Conservation (phyloP, 2,329 filamentous ascomycete species). For the Nothopassalora personata region DNA sequence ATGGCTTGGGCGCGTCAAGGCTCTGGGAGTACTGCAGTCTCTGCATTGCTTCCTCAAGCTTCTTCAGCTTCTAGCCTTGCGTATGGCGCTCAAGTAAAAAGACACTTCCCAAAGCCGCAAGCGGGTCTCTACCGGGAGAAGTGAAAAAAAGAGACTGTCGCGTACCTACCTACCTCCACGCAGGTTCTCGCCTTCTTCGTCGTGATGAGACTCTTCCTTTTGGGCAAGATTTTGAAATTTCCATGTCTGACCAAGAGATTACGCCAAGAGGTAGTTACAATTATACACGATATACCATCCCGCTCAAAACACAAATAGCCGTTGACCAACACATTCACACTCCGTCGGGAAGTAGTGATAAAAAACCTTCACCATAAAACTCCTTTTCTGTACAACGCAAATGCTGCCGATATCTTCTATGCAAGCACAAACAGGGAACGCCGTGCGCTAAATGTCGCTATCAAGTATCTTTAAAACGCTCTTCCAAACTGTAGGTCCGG, state of each 20-base stretch:
- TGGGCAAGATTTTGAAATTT: too few relatives aligned
- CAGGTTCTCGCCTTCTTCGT: too few relatives aligned
- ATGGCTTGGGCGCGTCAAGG: too few relatives aligned
- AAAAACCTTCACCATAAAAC: not conserved
- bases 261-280: not conserved
- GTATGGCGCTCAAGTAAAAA: too few relatives aligned
- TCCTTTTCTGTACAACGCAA: not conserved
- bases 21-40: too few relatives aligned
- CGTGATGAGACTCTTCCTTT: too few relatives aligned
- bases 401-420: not conserved
- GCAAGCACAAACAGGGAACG: not conserved
- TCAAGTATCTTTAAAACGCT: slow-evolving; percentile 3
- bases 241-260: not conserved
- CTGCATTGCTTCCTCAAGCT: too few relatives aligned
- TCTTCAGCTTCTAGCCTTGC: too few relatives aligned
- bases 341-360: not conserved
- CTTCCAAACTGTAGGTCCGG: slow-evolving; percentile 27
- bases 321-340: not conserved
- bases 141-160: too few relatives aligned
- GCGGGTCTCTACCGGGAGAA: too few relatives aligned
- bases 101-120: too few relatives aligned
- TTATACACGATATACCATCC: not conserved
- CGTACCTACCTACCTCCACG: too few relatives aligned
- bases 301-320: not conserved
- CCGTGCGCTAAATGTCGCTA: not conserved